Base-by-base conservation (phyloP, 257 asterid genomes). In the Leptodermis oblonga region DNA sequence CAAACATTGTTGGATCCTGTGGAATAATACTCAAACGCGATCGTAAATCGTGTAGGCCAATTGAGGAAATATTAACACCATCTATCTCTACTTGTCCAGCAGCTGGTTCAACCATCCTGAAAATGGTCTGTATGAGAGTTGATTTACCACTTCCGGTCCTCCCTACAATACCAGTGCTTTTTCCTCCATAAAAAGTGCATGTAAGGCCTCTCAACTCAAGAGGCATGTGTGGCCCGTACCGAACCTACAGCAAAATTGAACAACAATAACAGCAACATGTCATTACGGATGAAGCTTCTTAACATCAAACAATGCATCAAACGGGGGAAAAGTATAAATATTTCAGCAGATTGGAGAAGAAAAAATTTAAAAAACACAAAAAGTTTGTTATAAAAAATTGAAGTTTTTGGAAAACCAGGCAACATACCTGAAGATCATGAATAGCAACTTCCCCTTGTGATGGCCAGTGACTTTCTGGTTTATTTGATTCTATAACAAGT, bases 61-160 rank as follows among this genome's bases (percentile, higher is more conserved):
- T 88, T 1, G 84, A 73, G 33, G 81, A 75, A 64, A 93, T 83
- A 76, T 80, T 58, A 65, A 85, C 48, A 30, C 89, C 91, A 72
- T 93, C 99, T 31, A 93, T 90, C 67, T 65, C 31, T 43, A 93
- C 86, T 20, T 78, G 78, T 61, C 99, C 99, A 36, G 48, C 75
- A 15, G 85, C 78, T 26, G 99, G 99, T 33, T 93, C 99, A 67
- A 93, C 87, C 23, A 90, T 83, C 54, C 99, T 85, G 79, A 93
- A 93, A 62, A 93, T 88, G 18, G 97, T 85, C 84, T 90, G 99
- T 73, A 88, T 88, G 36, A 93, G 91, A 11, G 99, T 93, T 0
- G 99, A 87, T 83, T 93, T 93, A 18, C 97, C 99, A 72, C 99
- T 93, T 73, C 99, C 97, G 0, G 97, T 93, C 80, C 99, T 86